Conservation (phyloP, 2,329 filamentous ascomycete genomes). For the Colletotrichum sp. region DNA sequence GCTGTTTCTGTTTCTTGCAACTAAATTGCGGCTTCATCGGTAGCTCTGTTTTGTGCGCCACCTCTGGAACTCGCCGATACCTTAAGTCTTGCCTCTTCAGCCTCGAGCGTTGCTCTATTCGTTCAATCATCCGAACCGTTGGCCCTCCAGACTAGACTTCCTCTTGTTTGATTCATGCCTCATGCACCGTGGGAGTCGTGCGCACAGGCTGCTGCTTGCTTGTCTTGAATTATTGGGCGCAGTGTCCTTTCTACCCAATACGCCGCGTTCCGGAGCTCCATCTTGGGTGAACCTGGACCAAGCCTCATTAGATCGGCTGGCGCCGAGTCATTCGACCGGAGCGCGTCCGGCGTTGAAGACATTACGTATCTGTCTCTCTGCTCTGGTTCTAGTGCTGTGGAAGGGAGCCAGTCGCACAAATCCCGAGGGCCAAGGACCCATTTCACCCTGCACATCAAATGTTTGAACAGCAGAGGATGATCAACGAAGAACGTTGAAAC, state of each 20-base stretch:
- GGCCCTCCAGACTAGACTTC: neutral
- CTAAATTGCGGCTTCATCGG: neutral
- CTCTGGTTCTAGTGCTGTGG: neutral
- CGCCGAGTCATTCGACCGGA: constrained; percentile 16
- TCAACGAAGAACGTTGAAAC: neutral
- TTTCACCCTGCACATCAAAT: neutral
- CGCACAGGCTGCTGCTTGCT: neutral
- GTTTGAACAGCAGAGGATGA: neutral
- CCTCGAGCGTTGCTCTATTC: neutral
- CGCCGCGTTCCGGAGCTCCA: neutral
- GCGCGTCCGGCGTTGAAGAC: neutral
- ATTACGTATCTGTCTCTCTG: neutral
- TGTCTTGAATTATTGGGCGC: neutral
- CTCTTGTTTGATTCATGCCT: constrained; percentile 8
- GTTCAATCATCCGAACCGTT: constrained; percentile 11
- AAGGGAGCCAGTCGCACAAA: neutral
- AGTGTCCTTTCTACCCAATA: neutral
- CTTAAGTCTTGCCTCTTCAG: neutral
- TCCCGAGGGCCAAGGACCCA: neutral
- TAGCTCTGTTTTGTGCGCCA: neutral
- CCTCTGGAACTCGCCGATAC: neutral
- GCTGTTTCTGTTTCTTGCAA: neutral
- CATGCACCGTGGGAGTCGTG: neutral
- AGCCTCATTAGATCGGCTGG: neutral
- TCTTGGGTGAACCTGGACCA: constrained; percentile 13